Evolutionary conservation across 768 basidiomycete species (phyloP).

Genomic region (Lactifluus subvellereus): DNA sequence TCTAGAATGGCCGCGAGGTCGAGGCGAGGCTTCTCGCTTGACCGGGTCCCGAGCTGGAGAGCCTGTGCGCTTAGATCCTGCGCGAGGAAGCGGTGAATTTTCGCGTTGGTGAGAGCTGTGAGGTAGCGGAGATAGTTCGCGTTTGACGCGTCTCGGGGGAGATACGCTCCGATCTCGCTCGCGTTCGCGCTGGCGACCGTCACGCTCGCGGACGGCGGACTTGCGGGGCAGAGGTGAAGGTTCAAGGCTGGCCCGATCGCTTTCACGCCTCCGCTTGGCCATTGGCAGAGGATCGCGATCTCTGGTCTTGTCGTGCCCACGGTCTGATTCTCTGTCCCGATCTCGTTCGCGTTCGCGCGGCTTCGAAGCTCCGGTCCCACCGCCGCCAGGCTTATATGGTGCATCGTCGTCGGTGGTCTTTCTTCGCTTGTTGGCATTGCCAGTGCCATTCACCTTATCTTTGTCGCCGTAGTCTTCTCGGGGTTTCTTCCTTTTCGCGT

Average conservation of each 20-base stretch:
- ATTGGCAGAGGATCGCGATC: slow-evolving; percentile 20
- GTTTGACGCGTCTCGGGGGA: slow-evolving; percentile 12
- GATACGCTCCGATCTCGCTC: slow-evolving; percentile 16
- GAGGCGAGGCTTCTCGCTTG: slow-evolving; percentile 20
- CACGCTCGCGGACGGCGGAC: slow-evolving; percentile 11
- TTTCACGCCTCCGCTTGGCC: slow-evolving; percentile 42
- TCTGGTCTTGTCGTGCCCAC: slow-evolving; percentile 16
- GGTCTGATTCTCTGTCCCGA: slow-evolving; percentile 18
- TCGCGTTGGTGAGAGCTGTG: slow-evolving; percentile 18
- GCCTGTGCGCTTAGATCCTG: slow-evolving; percentile 10
- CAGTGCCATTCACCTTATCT: slow-evolving; percentile 9
- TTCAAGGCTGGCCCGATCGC: slow-evolving; percentile 28
- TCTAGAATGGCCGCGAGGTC: slow-evolving; percentile 18
- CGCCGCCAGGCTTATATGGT: slow-evolving; percentile 17
- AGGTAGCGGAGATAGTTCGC: slow-evolving; percentile 26
- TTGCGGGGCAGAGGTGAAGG: background rate
- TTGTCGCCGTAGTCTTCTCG: slow-evolving; percentile 26
- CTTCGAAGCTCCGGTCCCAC: slow-evolving; percentile 12
- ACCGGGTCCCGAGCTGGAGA: slow-evolving; percentile 5
- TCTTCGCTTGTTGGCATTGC: slow-evolving; percentile 18
- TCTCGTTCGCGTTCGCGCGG: slow-evolving; percentile 24
- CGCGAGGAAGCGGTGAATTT: slow-evolving; percentile 13
- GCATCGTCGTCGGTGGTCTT: slow-evolving; percentile 21
- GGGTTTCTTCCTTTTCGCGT: slow-evolving; percentile 28
- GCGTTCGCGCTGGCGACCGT: slow-evolving; percentile 17